Base-by-base conservation (phyloP, 2,329 filamentous ascomycete genomes). In the Fusarium caatingaense region DNA sequence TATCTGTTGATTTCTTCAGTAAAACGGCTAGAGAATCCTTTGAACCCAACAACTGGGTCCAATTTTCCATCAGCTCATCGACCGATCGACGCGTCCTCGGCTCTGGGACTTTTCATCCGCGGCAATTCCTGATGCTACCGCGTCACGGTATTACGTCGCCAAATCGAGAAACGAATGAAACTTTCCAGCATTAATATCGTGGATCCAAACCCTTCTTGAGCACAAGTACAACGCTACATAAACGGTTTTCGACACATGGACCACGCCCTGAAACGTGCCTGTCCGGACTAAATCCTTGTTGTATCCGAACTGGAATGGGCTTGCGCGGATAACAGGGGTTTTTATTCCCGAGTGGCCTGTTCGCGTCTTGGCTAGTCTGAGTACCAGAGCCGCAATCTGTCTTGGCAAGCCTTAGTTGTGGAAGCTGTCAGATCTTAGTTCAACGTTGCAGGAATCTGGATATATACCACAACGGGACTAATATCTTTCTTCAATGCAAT, bases 241-340 rank as follows among this genome's bases (percentile, higher is more conserved):
- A 37, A 40, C 37, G 12, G 32, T 18, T 41, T 18, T 16, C 2
- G 28, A 20, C 30, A 34, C 44, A 28, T 46, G 21, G 40, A 20
- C 21, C 50, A 50, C 15, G 15, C 13, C 53, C 51, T 46, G 45
- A 58, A 64, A 64, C 61, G 40, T 64, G 60, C 60, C 32, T 28
- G 1, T 10, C 21, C 30, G 47, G 41, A 6, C 2, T 6, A 1
- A 28, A 23, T 20, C 40, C 61, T 21, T 16, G 60, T 45, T n/a
- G 23, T 23, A 46, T 34, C 30, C 60, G 27, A 20, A 54, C 40
- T 41, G 45, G 32, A 40, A n/a, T 28, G 21, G 20, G 23, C 34
- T 28, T 46, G 18, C 23, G 37, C 60, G 37, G 30, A 25, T 42
- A 25, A 23, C 60, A 64, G 21, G 49, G 59, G n/a, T 45, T 8